Conservation (phyloP, 306 rosid species). For the Corylus americana region DNA sequence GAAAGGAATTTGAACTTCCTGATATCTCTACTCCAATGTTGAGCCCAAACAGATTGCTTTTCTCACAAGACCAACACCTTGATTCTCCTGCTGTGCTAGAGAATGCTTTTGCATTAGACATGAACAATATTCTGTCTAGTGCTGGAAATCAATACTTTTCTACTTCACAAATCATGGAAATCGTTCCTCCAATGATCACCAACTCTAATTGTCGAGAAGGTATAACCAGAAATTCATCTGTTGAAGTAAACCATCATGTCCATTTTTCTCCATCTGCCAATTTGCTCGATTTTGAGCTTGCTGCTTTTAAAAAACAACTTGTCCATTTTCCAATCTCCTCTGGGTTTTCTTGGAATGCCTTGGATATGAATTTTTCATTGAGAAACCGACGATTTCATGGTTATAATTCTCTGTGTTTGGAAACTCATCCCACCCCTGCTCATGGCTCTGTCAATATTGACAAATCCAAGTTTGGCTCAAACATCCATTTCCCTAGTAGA, state of each 20-base stretch:
- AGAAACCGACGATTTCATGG: neutral
- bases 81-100: neutral
- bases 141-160: neutral
- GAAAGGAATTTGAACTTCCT: conserved; percentile 24
- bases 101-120: neutral
- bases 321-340: neutral
- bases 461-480: too few relatives aligned
- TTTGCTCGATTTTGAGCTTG: neutral
- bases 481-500: too few relatives aligned
- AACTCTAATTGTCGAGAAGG: neutral
- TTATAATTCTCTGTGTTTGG: neutral
- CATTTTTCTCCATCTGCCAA: neutral
- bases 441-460: neutral
- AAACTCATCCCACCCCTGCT: neutral
- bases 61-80: neutral
- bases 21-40: conserved; percentile 3
- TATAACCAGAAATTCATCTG: neutral
- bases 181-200: conserved; percentile 4
- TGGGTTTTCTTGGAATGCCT: neutral
- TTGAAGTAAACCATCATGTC: neutral
- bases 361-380: neutral
- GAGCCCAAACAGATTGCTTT: neutral
- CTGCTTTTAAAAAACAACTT: neutral
- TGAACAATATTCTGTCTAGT: neutral
- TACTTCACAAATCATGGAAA: conserved; percentile 3